phyloP scores from a whole-genome alignment of 176 grass and related monocot genomes.

The Urochloa ruziziensis region DNA sequence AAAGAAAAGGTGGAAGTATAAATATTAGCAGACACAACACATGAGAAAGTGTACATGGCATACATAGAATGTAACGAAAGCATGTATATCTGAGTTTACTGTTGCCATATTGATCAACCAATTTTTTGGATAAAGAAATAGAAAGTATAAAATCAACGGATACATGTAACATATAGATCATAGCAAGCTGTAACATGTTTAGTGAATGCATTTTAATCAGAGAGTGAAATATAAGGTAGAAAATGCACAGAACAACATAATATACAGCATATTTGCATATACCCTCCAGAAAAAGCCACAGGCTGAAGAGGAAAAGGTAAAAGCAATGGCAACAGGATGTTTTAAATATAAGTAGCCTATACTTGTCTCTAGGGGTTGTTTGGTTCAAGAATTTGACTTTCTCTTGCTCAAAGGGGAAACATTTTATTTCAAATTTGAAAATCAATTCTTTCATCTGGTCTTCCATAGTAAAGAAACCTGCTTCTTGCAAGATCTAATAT shows the following conservation, averaged over 20 bases:
- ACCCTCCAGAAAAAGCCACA: not conserved
- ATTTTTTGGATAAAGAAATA: slow-evolving; percentile 16
- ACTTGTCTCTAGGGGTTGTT: slow-evolving; percentile 1
- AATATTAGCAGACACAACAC: slow-evolving; percentile 23
- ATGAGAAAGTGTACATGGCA: not conserved
- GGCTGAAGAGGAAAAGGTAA: slow-evolving; percentile 5
- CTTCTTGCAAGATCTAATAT: slow-evolving; percentile 17
- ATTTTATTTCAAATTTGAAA: slow-evolving; percentile 4
- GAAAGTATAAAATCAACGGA: slow-evolving; percentile 2
- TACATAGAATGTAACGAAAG: slow-evolving; percentile 26
- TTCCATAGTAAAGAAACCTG: not conserved
- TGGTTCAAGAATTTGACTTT: slow-evolving; percentile 22
- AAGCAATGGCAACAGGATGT: not conserved
- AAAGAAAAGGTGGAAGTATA: slow-evolving; percentile 36
- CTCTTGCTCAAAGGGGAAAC: slow-evolving; percentile 9
- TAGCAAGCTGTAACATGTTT: slow-evolving; percentile 15
- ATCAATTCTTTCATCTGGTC: not conserved
- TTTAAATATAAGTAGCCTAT: slow-evolving; percentile 15
- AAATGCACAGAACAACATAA: not conserved
- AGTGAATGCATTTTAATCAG: not conserved
- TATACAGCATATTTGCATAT: slow-evolving; percentile 2
- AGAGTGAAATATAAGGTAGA: not conserved
- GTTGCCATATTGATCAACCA: not conserved
- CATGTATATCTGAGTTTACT: slow-evolving; percentile 19
- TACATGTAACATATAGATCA: not conserved